Evolutionary conservation across 2,329 filamentous ascomycete species (phyloP).

Genomic region (Bimuria novae-zelandiae): DNA sequence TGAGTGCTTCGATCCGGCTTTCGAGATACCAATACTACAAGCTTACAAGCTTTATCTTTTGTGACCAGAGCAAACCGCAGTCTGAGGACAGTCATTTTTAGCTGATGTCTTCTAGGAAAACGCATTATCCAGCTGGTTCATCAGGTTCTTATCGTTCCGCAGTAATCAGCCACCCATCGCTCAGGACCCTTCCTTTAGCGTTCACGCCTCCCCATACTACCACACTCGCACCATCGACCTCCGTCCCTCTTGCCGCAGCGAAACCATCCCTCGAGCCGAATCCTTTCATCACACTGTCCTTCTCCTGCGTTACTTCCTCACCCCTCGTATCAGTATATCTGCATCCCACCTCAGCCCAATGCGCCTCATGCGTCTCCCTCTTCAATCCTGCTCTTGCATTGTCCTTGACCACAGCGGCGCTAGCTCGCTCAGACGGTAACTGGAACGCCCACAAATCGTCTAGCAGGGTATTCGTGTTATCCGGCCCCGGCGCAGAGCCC

Average conservation of each 20-base stretch:
- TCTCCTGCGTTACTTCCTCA: slow-evolving; percentile 49
- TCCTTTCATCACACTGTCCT: slow-evolving; percentile 45
- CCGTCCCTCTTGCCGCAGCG: slow-evolving; percentile 46
- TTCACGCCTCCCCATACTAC: slow-evolving; percentile 60
- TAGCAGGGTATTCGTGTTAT: slow-evolving; percentile 29
- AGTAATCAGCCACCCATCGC: slow-evolving; percentile 51
- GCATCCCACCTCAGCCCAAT: slow-evolving; percentile 58
- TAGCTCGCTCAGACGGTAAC: slow-evolving; percentile 53
- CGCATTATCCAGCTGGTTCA: too few relatives aligned
- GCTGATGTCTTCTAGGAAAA: too few relatives aligned
- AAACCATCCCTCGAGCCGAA: slow-evolving; percentile 49
- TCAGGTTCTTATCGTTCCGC: slow-evolving; percentile 45
- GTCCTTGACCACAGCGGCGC: slow-evolving; percentile 57
- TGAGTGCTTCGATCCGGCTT: too few relatives aligned
- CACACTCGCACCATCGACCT: slow-evolving; percentile 54
- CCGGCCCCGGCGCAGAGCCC: slow-evolving; percentile 39
- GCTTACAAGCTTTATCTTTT: too few relatives aligned
- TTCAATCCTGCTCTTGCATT: slow-evolving; percentile 52
- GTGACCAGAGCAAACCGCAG: too few relatives aligned
- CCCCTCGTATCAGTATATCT: slow-evolving; percentile 50
- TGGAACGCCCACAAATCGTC: slow-evolving; percentile 60
- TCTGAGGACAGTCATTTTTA: too few relatives aligned
- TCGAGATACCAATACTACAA: too few relatives aligned
- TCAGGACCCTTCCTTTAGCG: slow-evolving; percentile 45
- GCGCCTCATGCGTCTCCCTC: slow-evolving; percentile 52